A percentile compares a stretch with the other conserved stretches of the same genome.
Evolutionary conservation across 306 rosid genomes (phyloP).

Genomic region (Vigna hirtella): DNA sequence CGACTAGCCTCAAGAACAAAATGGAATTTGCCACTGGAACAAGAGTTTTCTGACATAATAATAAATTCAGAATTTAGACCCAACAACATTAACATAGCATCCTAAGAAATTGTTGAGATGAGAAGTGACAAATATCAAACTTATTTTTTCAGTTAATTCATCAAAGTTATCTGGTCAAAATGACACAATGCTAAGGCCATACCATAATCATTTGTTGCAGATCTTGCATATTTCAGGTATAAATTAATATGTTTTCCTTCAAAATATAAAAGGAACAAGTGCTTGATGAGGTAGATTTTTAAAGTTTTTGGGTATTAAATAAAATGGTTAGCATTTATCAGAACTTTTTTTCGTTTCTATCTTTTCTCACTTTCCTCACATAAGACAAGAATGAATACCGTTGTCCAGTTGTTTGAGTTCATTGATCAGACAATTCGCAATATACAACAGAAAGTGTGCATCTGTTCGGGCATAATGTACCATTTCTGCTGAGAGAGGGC

Average conservation of each 20-base stretch:
- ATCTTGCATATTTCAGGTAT: conserved; percentile 27
- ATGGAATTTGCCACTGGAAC: conserved; percentile 76
- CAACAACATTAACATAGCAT: conserved; percentile 19
- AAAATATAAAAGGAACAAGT: background rate
- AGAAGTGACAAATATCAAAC: background rate
- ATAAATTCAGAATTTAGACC: conserved; percentile 53
- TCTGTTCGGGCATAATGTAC: conserved; percentile 87
- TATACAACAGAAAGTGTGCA: conserved; percentile 88
- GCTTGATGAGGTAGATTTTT: conserved; percentile 3
- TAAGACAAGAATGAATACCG: conserved; percentile 63
- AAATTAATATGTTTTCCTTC: conserved; percentile 6
- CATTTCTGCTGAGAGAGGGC: conserved; percentile 88
- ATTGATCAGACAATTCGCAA: conserved; percentile 70
- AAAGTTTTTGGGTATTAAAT: conserved; percentile 20
- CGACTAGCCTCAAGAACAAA: conserved; percentile 88
- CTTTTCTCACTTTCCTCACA: conserved; percentile 32
- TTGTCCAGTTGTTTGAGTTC: conserved; percentile 71
- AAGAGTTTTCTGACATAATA: conserved; percentile 74
- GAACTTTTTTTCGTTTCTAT: background rate
- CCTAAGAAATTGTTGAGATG: conserved; percentile 24
- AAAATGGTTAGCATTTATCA: conserved; percentile 24
- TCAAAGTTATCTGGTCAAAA: conserved; percentile 17
- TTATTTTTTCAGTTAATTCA: conserved; percentile 1
- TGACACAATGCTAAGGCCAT: conserved; percentile 27
- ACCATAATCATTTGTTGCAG: conserved; percentile 9